A percentile compares a stretch with the other conserved stretches of the same genome.
phyloP scores from a whole-genome alignment of 2,329 filamentous ascomycete genomes.

The Thyridium curvatum region DNA sequence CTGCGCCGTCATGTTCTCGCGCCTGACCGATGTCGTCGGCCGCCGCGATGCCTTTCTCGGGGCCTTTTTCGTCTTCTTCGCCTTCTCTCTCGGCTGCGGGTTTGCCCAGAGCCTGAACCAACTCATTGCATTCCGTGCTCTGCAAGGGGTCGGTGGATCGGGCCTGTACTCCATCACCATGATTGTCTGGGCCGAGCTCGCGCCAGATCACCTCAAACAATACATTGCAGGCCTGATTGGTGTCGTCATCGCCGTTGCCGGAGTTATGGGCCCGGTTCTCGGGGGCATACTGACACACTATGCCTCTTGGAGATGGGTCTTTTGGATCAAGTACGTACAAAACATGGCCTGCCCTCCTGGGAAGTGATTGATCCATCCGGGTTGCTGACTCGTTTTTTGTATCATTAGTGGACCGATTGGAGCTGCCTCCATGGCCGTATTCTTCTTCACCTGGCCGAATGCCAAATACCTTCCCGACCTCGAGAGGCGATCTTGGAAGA shows the following conservation, averaged over 20 bases:
- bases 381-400: slow-evolving; percentile 9
- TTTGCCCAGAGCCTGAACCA: slow-evolving; percentile 35
- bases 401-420: slow-evolving; percentile 43
- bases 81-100: slow-evolving; percentile 50
- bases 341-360: too few species aligned
- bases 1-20: slow-evolving; percentile 49
- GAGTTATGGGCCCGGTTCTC: slow-evolving; percentile 44
- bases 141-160: slow-evolving; percentile 47
- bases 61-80: slow-evolving; percentile 47
- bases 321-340: slow-evolving; percentile 55
- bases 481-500: slow-evolving; percentile 34
- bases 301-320: slow-evolving; percentile 46
- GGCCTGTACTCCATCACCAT: slow-evolving; percentile 51
- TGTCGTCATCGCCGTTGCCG: slow-evolving; percentile 38
- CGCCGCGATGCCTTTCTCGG: slow-evolving; percentile 42
- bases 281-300: slow-evolving; percentile 45
- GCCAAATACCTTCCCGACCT: slow-evolving; percentile 28
- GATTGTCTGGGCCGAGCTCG: slow-evolving; percentile 46
- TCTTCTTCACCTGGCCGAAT: slow-evolving; percentile 44
- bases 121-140: slow-evolving; percentile 40
- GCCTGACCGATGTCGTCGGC: slow-evolving; percentile 47
- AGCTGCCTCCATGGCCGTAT: slow-evolving; percentile 34
- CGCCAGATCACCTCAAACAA: slow-evolving; percentile 30
- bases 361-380: background rate
- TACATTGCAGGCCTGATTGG: slow-evolving; percentile 42